Conservation (phyloP, 768 basidiomycete species). For the Epithele typhae region DNA sequence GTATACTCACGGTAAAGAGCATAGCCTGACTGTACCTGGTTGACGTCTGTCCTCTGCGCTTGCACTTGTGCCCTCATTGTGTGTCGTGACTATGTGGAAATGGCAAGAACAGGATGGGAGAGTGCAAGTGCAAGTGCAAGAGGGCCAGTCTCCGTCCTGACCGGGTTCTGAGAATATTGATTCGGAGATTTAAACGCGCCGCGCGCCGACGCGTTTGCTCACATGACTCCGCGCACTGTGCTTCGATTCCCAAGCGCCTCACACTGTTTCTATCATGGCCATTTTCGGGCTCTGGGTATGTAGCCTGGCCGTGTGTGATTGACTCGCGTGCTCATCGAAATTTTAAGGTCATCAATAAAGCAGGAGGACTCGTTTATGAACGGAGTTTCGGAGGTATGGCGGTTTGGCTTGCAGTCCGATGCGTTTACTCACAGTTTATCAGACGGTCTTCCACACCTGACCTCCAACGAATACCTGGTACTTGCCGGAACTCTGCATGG, state of each 20-base stretch:
- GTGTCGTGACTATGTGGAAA: too few relatives aligned
- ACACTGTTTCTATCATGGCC: neutral
- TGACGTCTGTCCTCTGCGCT: slow-evolving; percentile 20
- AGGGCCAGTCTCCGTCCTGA: too few relatives aligned
- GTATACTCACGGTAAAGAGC: too few relatives aligned
- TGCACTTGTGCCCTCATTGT: slow-evolving; percentile 44
- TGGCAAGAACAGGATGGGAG: neutral
- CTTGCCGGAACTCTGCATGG: slow-evolving; percentile 96
- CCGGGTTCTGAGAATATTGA: too few relatives aligned
- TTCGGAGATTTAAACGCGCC: slow-evolving; percentile 16
- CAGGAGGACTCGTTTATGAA: slow-evolving; percentile 94
- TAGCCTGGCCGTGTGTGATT: too few relatives aligned
- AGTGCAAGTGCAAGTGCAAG: neutral
- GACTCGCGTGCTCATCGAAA: neutral
- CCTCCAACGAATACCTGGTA: slow-evolving; percentile 93
- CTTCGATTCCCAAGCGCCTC: too few relatives aligned
- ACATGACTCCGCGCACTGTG: slow-evolving; percentile 10
- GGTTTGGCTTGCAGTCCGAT: neutral
- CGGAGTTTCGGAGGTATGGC: slow-evolving; percentile 83
- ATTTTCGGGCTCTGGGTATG: too few relatives aligned
- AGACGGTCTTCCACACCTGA: slow-evolving; percentile 86
- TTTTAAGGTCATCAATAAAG: slow-evolving; percentile 98
- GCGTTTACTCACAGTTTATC: neutral
- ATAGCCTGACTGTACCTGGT: slow-evolving; percentile 18
- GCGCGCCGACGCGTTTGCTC: slow-evolving; percentile 21